Percentiles rank a stretch among this genome's conserved stretches.
Conservation (phyloP, 1,139 yeast genomes). For the Neolecta irregularis region DNA sequence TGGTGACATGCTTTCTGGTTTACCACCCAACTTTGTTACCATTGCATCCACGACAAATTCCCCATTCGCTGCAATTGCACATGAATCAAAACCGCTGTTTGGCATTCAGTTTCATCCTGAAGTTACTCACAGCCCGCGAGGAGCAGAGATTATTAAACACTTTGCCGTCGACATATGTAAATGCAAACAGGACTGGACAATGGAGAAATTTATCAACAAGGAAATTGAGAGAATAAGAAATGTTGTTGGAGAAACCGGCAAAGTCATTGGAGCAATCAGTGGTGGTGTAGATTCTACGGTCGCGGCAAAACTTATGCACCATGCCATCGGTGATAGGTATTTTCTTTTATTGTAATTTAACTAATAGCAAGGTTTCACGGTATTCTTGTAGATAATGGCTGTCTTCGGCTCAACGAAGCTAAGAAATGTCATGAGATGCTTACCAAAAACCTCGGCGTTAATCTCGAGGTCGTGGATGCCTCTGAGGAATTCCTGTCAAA, state of each 20-base stretch:
- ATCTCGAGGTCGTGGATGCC: constrained; percentile 89
- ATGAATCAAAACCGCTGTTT: constrained; percentile 55
- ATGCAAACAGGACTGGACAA: constrained; percentile 85
- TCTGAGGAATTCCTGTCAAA: constrained; percentile 72
- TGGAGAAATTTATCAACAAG: constrained; percentile 93
- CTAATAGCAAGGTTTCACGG: no score
- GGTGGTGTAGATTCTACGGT: constrained; percentile 99
- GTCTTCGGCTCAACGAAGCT: constrained; percentile 89
- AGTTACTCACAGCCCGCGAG: constrained; percentile 90
- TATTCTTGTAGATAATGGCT: constrained; percentile 93
- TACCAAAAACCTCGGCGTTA: constrained; percentile 85
- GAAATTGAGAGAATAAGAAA: constrained; percentile 84
- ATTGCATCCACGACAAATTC: constrained; percentile 90
- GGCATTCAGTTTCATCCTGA: constrained; percentile 99
- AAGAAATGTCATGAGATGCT: constrained; percentile 73
- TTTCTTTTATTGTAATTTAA: no score
- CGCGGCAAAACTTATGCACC: constrained; percentile 95
- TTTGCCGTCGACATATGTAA: constrained; percentile 85
- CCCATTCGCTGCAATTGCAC: constrained; percentile 86
- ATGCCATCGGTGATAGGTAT: constrained; percentile 97
- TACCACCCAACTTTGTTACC: constrained; percentile 77
- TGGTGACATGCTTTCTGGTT: constrained; percentile 83
- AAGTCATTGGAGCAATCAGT: constrained; percentile 98
- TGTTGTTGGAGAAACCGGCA: constrained; percentile 93
- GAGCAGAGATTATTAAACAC: constrained; percentile 72